Base-by-base conservation (phyloP, 805 yeast genomes). In the Saccharomycopsis schoenii region DNA sequence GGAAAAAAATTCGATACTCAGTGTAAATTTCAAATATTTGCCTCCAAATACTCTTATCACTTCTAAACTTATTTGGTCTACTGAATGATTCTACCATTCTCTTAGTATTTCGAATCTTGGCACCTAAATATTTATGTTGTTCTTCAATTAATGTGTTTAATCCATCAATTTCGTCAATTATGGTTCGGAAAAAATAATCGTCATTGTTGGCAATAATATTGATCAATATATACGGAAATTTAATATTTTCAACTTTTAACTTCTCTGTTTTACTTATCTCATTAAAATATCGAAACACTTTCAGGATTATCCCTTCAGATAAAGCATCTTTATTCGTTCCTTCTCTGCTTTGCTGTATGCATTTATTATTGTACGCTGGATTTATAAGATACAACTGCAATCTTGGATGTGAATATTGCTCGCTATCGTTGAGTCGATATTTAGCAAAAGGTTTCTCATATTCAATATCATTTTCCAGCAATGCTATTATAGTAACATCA, bases 41-140 rank as follows among this genome's bases (percentile, higher is more conserved):
- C 61, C 93, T 74, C 93, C 93, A 88, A 9, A 76, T 75, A 66
- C 83, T 84, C 71, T 86, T 72, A 67, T 87, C 93, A 0, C 77
- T 72, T 43, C 73, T 75, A 59, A 75, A 77, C 54, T 69, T 69
- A 42, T 72, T 71, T 0, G 85, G 82, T 14, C 73, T 67, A 0
- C 80, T 69, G 17, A 76, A 70, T 6, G 71, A 68, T 1, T 77
- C 71, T 2, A 83, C 72, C 5, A 69, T 64, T 14, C 70, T 66
- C 2, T 81, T 76, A 11, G 84, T 71, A 0, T 64, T 63, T 55
- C 77, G 76, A 19, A 84, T 82, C 43, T 77, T 74, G 0, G 58
- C 59, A 2, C 76, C 70, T 57, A 84, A 70, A 54, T 74, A 75
- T 4, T 67, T 60, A 62, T 82, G 84, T 61, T 80, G 81, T 17